phyloP scores from a whole-genome alignment of 768 basidiomycete genomes.

The Phanerodontia chrysosporium region DNA sequence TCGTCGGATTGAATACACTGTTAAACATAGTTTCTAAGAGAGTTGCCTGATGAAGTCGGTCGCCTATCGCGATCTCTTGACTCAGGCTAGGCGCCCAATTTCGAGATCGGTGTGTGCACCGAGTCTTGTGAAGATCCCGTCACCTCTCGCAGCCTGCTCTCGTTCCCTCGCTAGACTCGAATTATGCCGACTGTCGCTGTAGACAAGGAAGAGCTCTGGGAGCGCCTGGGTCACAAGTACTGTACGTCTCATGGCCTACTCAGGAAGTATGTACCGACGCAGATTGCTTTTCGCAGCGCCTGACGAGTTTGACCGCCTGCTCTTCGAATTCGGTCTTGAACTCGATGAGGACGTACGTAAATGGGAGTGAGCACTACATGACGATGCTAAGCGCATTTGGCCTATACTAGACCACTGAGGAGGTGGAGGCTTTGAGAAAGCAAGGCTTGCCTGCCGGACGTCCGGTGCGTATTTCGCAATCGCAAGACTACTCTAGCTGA shows the following conservation, averaged over 20 bases:
- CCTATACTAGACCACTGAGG: constrained; percentile 78
- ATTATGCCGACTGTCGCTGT: constrained; percentile 92
- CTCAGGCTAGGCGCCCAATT: constrained; percentile 1
- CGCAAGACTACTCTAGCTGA: constrained; percentile 4
- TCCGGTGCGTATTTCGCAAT: constrained; percentile 49
- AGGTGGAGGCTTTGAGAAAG: constrained; percentile 77
- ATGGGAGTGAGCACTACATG: not conserved
- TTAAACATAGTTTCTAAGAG: not conserved
- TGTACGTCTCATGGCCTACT: constrained; percentile 41
- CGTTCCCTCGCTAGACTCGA: not conserved
- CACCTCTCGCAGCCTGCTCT: not conserved
- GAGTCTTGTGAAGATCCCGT: not conserved
- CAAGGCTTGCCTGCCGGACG: constrained; percentile 83
- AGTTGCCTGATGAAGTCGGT: not conserved
- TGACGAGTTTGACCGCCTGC: constrained; percentile 91
- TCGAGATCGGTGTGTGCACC: not conserved
- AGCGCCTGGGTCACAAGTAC: constrained; percentile 77
- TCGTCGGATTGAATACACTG: constrained; percentile 3
- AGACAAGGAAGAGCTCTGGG: constrained; percentile 93
- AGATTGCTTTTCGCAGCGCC: constrained; percentile 52
- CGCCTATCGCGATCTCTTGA: constrained; percentile 4
- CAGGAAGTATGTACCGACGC: not conserved
- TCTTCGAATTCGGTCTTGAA: constrained; percentile 97
- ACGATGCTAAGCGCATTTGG: not conserved
- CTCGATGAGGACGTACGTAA: constrained; percentile 89